Percentiles rank a stretch among this genome's conserved stretches.
These are phyloP conservation scores for Scedosporium dehoogii DNA, from an alignment of 2,329 filamentous ascomycete genomes.

Conservation along the genomic window DNA sequence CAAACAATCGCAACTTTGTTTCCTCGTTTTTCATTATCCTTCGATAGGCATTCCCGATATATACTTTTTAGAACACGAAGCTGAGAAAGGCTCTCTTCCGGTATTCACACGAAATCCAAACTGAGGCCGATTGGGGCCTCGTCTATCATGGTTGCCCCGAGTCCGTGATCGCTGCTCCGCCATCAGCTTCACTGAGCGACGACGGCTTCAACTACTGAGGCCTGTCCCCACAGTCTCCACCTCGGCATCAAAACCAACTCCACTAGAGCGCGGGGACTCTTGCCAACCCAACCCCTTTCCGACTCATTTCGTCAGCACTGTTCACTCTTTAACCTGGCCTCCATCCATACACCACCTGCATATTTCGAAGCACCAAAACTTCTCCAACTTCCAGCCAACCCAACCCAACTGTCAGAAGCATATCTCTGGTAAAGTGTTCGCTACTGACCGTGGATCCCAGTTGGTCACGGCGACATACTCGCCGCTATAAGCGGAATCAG, in stretches of 20 bases:
- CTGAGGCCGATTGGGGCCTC: slow-evolving; percentile 6
- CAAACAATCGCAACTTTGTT: background rate
- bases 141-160: background rate
- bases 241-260: background rate
- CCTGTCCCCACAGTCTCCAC: background rate
- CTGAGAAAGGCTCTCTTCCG: background rate
- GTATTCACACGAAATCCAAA: background rate
- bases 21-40: too few relatives aligned
- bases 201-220: background rate
- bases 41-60: too few relatives aligned
- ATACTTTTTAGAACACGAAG: too few relatives aligned
- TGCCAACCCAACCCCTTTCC: background rate
- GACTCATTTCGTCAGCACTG: background rate
- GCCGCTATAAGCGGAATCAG: slow-evolving; percentile 3
- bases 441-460: background rate
- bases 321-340: background rate
- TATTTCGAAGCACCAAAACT: background rate
- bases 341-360: background rate
- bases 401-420: background rate
- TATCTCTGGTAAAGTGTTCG: background rate
- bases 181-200: background rate
- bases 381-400: background rate
- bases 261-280: background rate
- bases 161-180: background rate
- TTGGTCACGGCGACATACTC: background rate